Percentiles rank a stretch among this genome's conserved stretches.
Conservation (phyloP, 2,329 filamentous ascomycete genomes). For the Phyllosticta citrichinensis region DNA sequence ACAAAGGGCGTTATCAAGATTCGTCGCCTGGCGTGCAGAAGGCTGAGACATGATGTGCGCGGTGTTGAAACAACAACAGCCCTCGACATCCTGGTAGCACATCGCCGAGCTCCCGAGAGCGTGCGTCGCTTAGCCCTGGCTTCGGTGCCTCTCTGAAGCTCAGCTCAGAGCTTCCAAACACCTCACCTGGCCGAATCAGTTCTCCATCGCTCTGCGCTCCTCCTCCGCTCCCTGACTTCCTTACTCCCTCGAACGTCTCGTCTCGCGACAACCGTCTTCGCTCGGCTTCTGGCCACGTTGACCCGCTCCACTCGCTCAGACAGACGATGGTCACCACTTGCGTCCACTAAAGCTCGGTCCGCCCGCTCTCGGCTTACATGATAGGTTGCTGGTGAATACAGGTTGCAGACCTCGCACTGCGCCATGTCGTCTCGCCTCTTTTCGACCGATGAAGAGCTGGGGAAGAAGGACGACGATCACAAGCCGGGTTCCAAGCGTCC, state of each 20-base stretch:
- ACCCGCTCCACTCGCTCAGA: not conserved
- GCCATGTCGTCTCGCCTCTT: slow-evolving; percentile 23
- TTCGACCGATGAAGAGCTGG: slow-evolving; percentile 50
- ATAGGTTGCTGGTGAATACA: not conserved
- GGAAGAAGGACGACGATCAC: slow-evolving; percentile 56
- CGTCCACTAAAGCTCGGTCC: not conserved
- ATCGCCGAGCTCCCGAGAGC: not conserved
- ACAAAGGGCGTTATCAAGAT: not conserved
- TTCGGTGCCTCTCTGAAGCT: not conserved
- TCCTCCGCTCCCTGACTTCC: not conserved
- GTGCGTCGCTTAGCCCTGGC: not conserved
- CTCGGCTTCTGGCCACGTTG: not conserved
- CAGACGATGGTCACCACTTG: not conserved
- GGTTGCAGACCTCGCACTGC: not conserved
- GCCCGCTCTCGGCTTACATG: not conserved
- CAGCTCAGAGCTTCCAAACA: not conserved
- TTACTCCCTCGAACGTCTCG: not conserved
- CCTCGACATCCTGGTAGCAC: not conserved
- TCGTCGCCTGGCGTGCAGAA: not conserved
- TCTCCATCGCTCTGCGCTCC: not conserved
- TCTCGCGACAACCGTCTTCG: not conserved
- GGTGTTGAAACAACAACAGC: not conserved
- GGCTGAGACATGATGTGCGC: not conserved
- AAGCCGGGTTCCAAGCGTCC: slow-evolving; percentile 29
- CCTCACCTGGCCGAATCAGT: not conserved